phyloP scores from a whole-genome alignment of 768 basidiomycete species.

The Hypholoma fasciculare region DNA sequence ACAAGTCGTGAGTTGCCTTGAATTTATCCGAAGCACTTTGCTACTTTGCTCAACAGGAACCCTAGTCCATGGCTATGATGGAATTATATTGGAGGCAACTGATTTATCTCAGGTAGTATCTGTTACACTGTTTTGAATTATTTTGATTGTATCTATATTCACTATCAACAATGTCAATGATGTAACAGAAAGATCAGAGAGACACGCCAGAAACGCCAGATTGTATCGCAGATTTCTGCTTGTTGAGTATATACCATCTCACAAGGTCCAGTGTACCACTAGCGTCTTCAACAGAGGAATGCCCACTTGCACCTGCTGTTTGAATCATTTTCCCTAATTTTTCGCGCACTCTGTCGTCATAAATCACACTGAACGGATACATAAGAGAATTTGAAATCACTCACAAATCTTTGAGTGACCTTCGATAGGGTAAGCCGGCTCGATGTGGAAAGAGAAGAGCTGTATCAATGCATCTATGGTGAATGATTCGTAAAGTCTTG shows the following conservation, averaged over 20 bases:
- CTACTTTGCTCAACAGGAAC: constrained; percentile 6
- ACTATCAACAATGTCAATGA: not conserved
- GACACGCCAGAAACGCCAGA: constrained; percentile 6
- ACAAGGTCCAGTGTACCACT: constrained; percentile 87
- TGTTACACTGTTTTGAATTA: constrained; percentile 61
- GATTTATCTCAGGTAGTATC: constrained; percentile 77
- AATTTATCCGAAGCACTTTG: constrained; percentile 3
- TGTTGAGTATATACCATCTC: constrained; percentile 76
- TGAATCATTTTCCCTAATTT: constrained; percentile 84
- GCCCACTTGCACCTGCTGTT: constrained; percentile 74
- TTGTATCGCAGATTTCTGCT: constrained; percentile 33
- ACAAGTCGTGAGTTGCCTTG: constrained; percentile 55
- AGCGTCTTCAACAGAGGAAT: constrained; percentile 91
- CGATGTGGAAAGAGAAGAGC: constrained; percentile 83
- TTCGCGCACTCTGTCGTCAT: constrained; percentile 67
- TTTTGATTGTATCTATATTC: not conserved
- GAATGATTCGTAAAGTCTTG: constrained; percentile 85
- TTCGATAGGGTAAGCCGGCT: constrained; percentile 71
- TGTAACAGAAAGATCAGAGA: not conserved
- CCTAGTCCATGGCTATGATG: constrained; percentile 76
- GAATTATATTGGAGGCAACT: constrained; percentile 77
- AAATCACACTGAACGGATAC: constrained; percentile 5
- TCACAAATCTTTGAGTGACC: constrained; percentile 82
- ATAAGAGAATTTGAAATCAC: constrained; percentile 9
- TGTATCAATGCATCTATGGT: constrained; percentile 86